A percentile compares a stretch with the other conserved stretches of the same genome.
Evolutionary conservation across 208 protist species (phyloP).

Genomic region (Acanthamoeba lenticulata): DNA sequence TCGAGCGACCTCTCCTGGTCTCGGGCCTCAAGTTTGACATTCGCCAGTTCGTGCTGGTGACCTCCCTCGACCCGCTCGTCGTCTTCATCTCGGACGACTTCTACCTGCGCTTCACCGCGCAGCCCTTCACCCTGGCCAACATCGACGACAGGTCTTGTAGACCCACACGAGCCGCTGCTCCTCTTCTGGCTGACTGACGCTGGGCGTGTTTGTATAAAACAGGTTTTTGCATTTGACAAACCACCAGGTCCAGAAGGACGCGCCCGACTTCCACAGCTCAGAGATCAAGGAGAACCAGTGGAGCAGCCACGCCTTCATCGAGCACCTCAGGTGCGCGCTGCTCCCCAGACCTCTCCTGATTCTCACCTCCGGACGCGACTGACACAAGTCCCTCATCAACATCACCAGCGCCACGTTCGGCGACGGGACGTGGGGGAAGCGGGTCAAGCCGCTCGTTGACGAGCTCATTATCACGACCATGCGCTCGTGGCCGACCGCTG

Average conservation of each 20-base stretch:
- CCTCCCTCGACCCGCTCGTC: conserved; percentile 66
- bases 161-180: not conserved
- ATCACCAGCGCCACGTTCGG: not conserved
- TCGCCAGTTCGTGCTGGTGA: conserved; percentile 77
- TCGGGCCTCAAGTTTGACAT: conserved; percentile 77
- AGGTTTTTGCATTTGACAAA: conserved; percentile 78
- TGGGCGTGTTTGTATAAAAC: not conserved
- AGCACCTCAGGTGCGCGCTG: conserved; percentile 1
- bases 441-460: not conserved
- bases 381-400: no score
- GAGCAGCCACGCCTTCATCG: conserved; percentile 60
- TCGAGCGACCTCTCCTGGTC: conserved; percentile 71
- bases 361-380: no score
- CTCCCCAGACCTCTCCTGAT: no score
- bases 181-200: no score
- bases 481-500: not conserved
- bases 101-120: conserved; percentile 75
- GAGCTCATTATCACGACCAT: conserved; percentile 4
- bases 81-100: conserved; percentile 67
- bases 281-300: conserved; percentile 71
- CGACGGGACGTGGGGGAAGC: conserved; percentile 18
- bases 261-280: not conserved
- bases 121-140: conserved; percentile 11
- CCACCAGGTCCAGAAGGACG: conserved; percentile 78
- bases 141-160: not conserved